These are phyloP conservation scores for Viola odorata DNA, from an alignment of 345 rosid species.

Conservation along the genomic window DNA sequence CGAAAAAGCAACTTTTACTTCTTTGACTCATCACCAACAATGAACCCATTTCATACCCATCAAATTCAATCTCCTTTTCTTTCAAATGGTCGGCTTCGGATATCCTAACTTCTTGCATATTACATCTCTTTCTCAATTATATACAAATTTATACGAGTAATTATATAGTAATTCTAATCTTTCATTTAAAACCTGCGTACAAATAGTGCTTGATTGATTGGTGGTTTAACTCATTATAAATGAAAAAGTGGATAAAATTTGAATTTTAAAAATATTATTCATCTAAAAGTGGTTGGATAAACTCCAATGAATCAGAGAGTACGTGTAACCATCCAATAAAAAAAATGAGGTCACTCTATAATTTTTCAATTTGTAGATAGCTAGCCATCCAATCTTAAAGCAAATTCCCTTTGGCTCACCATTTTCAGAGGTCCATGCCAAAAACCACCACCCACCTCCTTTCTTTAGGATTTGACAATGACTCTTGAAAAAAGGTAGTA, in stretches of 20 bases:
- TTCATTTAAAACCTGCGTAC: too few relatives aligned
- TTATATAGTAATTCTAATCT: too few relatives aligned
- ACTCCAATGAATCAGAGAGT: too few relatives aligned
- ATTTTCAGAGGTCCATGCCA: constrained; percentile 6
- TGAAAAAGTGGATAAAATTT: too few relatives aligned
- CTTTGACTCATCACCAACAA: constrained; percentile 4
- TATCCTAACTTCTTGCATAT: constrained; percentile 12
- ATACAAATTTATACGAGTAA: too few relatives aligned
- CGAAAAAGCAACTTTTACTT: constrained; percentile 21
- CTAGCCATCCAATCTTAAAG: constrained; percentile 20
- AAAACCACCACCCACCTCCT: constrained; percentile 10
- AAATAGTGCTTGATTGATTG: too few relatives aligned
- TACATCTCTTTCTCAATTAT: constrained; percentile 7
- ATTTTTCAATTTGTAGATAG: too few relatives aligned
- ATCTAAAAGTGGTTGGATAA: too few relatives aligned
- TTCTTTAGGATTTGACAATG: constrained; percentile 21
- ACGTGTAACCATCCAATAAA: too few relatives aligned
- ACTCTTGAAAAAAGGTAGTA: constrained; percentile 9
- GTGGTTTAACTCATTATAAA: too few relatives aligned
- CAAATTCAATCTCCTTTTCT: constrained; percentile 1
- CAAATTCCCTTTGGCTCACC: constrained; percentile 27
- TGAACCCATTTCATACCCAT: neutral
- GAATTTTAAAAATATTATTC: too few relatives aligned
- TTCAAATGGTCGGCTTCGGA: constrained; percentile 35
- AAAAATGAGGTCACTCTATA: too few relatives aligned